A percentile compares a stretch with the other conserved stretches of the same genome.
Conservation (phyloP, 2,329 filamentous ascomycete genomes). For the Ophiocordyceps camponoti-saundersi region DNA sequence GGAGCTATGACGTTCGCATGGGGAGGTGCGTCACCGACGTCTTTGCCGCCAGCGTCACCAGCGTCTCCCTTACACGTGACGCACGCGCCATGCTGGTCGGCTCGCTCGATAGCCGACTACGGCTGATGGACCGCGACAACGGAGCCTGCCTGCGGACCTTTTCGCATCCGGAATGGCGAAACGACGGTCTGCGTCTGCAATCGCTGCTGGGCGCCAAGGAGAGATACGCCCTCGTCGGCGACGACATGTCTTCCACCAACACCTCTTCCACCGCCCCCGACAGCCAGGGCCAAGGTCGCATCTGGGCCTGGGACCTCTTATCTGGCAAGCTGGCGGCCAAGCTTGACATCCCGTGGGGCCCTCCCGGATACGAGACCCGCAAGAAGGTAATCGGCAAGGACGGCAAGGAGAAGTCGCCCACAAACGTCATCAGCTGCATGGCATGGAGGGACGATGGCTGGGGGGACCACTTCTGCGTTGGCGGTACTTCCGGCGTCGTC, state of each 20-base stretch:
- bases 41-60: constrained; percentile 56
- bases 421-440: constrained; percentile 43
- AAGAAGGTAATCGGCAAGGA: constrained; percentile 40
- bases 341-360: constrained; percentile 41
- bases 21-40: constrained; percentile 57
- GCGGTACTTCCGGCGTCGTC: constrained; percentile 47
- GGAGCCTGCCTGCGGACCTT: constrained; percentile 64
- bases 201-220: constrained; percentile 61
- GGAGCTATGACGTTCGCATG: constrained; percentile 69
- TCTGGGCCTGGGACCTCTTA: constrained; percentile 75
- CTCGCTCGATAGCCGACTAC: constrained; percentile 56
- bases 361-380: constrained; percentile 25
- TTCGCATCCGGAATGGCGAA: constrained; percentile 36
- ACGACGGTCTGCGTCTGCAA: constrained; percentile 58
- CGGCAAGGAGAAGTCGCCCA: constrained; percentile 40
- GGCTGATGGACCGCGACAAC: constrained; percentile 63
- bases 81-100: constrained; percentile 60
- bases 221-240: constrained; percentile 62
- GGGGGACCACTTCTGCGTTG: constrained; percentile 48
- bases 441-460: constrained; percentile 46
- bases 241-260: constrained; percentile 51
- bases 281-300: constrained; percentile 38
- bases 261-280: constrained; percentile 2
- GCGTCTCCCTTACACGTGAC: constrained; percentile 52
- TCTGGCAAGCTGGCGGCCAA: constrained; percentile 50